These are phyloP conservation scores for Pilobolus umbonatus DNA, from an alignment of 192 early-diverging fungal genomes.

Conservation along the genomic window DNA sequence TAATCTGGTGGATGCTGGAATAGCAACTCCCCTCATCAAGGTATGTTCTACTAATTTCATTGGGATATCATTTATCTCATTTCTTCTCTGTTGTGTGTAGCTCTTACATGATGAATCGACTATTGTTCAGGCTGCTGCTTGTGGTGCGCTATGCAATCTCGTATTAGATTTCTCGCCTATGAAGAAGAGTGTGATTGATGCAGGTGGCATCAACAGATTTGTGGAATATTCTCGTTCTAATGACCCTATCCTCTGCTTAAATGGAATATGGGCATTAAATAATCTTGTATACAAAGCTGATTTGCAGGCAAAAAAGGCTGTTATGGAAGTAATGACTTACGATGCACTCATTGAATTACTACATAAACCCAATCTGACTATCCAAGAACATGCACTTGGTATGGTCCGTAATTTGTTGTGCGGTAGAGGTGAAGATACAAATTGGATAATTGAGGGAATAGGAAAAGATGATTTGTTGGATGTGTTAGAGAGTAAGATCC, in stretches of 20 bases:
- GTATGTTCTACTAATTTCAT: conserved; percentile 20
- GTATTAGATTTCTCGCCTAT: conserved; percentile 83
- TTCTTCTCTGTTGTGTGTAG: conserved; percentile 7
- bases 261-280: conserved; percentile 79
- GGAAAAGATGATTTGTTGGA: conserved; percentile 54
- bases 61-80: neutral
- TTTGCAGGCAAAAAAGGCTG: conserved; percentile 56
- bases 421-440: conserved; percentile 37
- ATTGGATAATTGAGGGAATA: conserved; percentile 57
- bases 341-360: conserved; percentile 53
- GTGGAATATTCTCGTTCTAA: conserved; percentile 49
- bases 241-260: conserved; percentile 54
- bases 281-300: conserved; percentile 72
- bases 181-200: conserved; percentile 66
- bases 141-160: conserved; percentile 80
- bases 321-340: conserved; percentile 67
- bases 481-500: conserved; percentile 57
- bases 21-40: conserved; percentile 64
- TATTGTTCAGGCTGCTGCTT: conserved; percentile 62
- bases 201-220: conserved; percentile 65
- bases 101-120: conserved; percentile 57
- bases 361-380: conserved; percentile 50
- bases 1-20: conserved; percentile 69
- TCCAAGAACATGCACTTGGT: conserved; percentile 76
- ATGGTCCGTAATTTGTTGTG: conserved; percentile 71